Base-by-base conservation (phyloP, 805 yeast species). In the Saturnispora galanensis region DNA sequence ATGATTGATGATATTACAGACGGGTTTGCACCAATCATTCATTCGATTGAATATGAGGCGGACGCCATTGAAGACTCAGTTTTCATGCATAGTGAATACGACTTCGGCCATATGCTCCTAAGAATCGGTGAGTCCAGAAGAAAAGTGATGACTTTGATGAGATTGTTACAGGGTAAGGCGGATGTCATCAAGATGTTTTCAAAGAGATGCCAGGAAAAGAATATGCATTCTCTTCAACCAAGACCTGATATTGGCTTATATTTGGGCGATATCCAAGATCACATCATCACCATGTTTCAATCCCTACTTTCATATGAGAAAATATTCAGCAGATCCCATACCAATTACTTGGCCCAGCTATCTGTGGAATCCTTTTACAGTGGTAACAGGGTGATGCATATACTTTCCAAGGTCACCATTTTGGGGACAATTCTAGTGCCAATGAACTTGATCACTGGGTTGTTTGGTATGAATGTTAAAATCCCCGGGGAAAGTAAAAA, bases 131-230 rank as follows among this genome's bases (percentile, higher is more conserved):
- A 86, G 59, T 78, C 95, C 10, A 76, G 97, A 63, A 74, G 90
- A 51, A 84, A 83, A 57, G 94, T 89, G 31, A 90, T 90, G 97
- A 82, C 95, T 1, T 65, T 90, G 56, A 80, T 89, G 84, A 74
- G 97, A 56, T 68, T 90, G 51, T 70, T 90, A 41, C 79, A 90
- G 34, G 96, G 96, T 51, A 90, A 90, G 60, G 97, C 97, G 0
- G 97, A 90, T 62, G 97, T 90, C 44, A 85, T 90, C 56, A 84
- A 84, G 55, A 89, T 88, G 94, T 87, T 90, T 68, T 93, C 96
- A 33, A 90, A 90, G 62, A 73, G 97, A 56, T 88, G 96, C 63
- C 89, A 83, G 56, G 97, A 88, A 64, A 79, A 76, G 48, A 73
- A 68, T n/a, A 48, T 47, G 3, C 17, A 18, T 12, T 51, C 59